Base-by-base conservation (phyloP, 176 grass and related monocot species). In the Elaeis guineensis region DNA sequence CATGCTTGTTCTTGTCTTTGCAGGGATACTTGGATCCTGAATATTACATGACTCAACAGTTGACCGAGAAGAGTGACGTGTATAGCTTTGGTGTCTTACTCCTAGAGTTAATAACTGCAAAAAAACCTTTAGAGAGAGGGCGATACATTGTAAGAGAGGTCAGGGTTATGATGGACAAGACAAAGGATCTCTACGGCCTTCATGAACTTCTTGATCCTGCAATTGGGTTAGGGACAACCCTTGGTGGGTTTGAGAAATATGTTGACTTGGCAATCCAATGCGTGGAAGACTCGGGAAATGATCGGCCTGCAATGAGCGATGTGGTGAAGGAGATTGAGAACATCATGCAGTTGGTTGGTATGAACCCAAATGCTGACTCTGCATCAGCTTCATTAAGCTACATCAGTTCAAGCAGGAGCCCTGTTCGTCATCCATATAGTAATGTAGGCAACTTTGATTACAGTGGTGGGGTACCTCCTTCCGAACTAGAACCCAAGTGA, bases 31-130 rank as follows among this genome's bases (percentile, higher is more conserved):
- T n/a, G n/a, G n/a, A n/a, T n/a, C n/a, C n/a, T n/a, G n/a, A n/a
- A n/a, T n/a, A n/a, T n/a, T 95, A 95, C 76, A 89, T 95, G 85
- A 95, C 85, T 11, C 85, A 95, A 57, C 90, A 89, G 57, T 66
- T 88, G 79, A 88, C 80, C 16, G 80, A 85, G 25, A 75, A 73
- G 50, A 81, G 78, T 5, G 78, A 81, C 49, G 78, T 81, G 25
- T 81, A 75, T 21, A 75, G 78, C 23, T 81, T 69, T 23, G 78
- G 78, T 21, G 78, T 81, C 50, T 64, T 81, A 15, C 60, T 75
- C 32, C 65, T 81, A 4, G 83, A 87, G 74, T 16, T 95, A 28
- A 62, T 75, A 20, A 95, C 90, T 23, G 90, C 79, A 49, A 80
- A 63, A 62, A 89, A 74, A 25, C 90, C 90, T 21, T 51, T 95